These are phyloP conservation scores for Septoria petroselini DNA, from an alignment of 2,329 filamentous ascomycete species.

Conservation along the genomic window DNA sequence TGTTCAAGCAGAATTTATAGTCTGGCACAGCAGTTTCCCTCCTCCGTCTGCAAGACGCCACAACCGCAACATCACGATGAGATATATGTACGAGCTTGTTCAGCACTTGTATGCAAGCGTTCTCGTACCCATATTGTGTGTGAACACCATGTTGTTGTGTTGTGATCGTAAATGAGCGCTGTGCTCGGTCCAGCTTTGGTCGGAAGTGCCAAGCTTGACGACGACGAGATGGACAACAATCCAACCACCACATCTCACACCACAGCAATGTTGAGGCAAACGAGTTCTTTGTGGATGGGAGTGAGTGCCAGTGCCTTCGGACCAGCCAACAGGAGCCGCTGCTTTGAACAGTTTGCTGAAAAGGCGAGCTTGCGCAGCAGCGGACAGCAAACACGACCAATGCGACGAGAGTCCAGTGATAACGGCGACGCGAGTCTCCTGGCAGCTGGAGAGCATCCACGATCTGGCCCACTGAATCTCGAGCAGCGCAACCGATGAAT, in stretches of 20 bases:
- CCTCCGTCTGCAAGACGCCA: constrained; percentile 9
- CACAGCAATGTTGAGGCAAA: neutral
- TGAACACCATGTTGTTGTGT: constrained; percentile 5
- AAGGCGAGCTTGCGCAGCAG: neutral
- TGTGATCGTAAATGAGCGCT: constrained; percentile 7
- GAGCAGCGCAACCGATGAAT: too few species aligned
- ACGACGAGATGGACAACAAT: constrained; percentile 1
- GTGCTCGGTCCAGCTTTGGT: neutral
- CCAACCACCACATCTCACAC: neutral
- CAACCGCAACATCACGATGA: constrained; percentile 9
- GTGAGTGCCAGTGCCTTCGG: too few species aligned
- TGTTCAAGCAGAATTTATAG: neutral
- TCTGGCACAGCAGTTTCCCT: constrained; percentile 2
- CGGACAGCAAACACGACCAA: neutral
- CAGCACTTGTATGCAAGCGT: constrained; percentile 8
- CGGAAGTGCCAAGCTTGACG: neutral
- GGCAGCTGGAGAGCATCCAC: too few species aligned
- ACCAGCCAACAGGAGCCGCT: neutral
- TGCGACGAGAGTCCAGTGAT: too few species aligned
- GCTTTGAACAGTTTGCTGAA: too few species aligned
- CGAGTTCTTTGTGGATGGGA: too few species aligned
- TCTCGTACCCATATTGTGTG: constrained; percentile 8
- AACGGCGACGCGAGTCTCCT: too few species aligned
- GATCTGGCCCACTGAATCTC: too few species aligned
- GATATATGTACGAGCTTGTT: constrained; percentile 8